Conservation (phyloP, 306 rosid genomes). For the Prunus mume region DNA sequence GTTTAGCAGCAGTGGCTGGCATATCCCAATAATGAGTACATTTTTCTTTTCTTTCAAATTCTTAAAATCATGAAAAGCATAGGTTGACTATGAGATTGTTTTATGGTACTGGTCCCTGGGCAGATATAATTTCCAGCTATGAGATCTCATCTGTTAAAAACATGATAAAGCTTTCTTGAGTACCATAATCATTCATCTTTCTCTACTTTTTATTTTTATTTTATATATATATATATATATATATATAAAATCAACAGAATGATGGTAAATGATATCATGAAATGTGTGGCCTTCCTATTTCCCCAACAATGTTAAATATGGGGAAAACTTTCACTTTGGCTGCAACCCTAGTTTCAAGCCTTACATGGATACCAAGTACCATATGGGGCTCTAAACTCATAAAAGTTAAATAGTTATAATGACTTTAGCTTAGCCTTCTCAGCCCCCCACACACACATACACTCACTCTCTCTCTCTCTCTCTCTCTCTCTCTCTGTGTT, state of each 20-base stretch:
- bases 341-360: not conserved
- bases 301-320: not conserved
- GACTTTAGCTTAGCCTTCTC: not conserved
- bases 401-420: conserved; percentile 8
- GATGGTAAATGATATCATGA: conserved; percentile 12
- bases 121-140: too few relatives aligned
- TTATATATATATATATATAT: not conserved
- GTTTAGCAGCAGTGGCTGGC: too few relatives aligned
- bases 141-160: not conserved
- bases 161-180: conserved; percentile 33
- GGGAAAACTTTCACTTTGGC: not conserved
- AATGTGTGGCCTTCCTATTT: not conserved
- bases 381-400: not conserved
- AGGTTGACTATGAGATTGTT: not conserved
- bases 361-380: too few relatives aligned
- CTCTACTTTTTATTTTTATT: conserved; percentile 13
- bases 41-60: too few relatives aligned
- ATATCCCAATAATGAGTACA: too few relatives aligned
- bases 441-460: not conserved
- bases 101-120: too few relatives aligned
- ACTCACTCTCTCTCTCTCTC: not conserved
- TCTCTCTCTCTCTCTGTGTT: not conserved
- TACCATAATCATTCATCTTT: conserved; percentile 33
- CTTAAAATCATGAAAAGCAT: not conserved
- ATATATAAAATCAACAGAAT: conserved; percentile 4